phyloP scores from a whole-genome alignment of 2,329 filamentous ascomycete genomes.

The Aureobasidium pullulans region DNA sequence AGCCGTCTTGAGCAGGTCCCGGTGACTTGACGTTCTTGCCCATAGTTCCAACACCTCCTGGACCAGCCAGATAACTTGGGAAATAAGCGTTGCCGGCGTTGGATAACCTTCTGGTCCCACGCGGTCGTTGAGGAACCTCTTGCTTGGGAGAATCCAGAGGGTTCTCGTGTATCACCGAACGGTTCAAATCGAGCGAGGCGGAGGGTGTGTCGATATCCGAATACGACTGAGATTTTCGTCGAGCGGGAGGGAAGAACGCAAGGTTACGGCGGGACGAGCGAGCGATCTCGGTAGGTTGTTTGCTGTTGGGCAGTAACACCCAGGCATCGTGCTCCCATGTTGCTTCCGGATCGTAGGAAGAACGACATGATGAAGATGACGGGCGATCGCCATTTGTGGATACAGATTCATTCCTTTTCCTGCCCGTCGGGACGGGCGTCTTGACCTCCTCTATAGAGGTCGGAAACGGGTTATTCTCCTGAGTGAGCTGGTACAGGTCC shows the following conservation, averaged over 20 bases:
- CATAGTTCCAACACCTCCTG: slow-evolving; percentile 83
- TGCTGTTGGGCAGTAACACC: slow-evolving; percentile 69
- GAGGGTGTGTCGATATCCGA: slow-evolving; percentile 58
- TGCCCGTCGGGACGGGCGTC: slow-evolving; percentile 16
- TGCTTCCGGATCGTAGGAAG: slow-evolving; percentile 48
- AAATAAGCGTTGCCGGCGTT: slow-evolving; percentile 33
- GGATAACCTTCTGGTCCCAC: slow-evolving; percentile 30
- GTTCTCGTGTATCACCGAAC: slow-evolving; percentile 28
- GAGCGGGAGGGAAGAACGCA: slow-evolving; percentile 84
- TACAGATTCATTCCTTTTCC: slow-evolving; percentile 28
- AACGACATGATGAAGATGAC: slow-evolving; percentile 29
- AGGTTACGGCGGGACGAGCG: slow-evolving; percentile 72
- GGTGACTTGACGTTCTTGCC: slow-evolving; percentile 61
- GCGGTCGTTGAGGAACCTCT: slow-evolving; percentile 32
- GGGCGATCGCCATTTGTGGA: slow-evolving; percentile 28
- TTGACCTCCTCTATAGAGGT: slow-evolving; percentile 14
- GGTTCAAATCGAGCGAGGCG: slow-evolving; percentile 55
- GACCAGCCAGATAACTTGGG: slow-evolving; percentile 60
- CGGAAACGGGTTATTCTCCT: slow-evolving; percentile 9
- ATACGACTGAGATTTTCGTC: slow-evolving; percentile 73
- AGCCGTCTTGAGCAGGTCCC: slow-evolving; percentile 73
- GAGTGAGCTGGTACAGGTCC: slow-evolving; percentile 24
- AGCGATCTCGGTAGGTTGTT: slow-evolving; percentile 72
- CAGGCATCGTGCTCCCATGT: slow-evolving; percentile 85
- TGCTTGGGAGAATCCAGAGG: slow-evolving; percentile 25